These are phyloP conservation scores for Colletotrichum gigasporum DNA, from an alignment of 2,329 filamentous ascomycete genomes.

Conservation along the genomic window DNA sequence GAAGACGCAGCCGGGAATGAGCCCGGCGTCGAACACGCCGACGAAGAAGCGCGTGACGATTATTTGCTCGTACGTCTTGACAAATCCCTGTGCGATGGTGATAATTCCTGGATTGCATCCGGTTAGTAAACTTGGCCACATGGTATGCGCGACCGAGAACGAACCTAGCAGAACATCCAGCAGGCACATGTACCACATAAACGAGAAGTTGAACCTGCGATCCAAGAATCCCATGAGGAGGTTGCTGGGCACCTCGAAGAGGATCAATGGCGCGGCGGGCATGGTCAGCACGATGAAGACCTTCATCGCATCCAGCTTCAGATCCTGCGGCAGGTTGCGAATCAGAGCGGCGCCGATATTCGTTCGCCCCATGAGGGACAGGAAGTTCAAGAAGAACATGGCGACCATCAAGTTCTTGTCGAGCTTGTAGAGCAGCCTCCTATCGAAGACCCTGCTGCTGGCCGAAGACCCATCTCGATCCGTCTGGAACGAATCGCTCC, in stretches of 20 bases:
- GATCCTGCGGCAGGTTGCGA: constrained; percentile 36
- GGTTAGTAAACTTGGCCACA: accelerated
- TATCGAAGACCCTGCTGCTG: constrained; percentile 1
- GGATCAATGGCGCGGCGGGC: constrained; percentile 27
- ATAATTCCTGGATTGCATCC: constrained; percentile 33
- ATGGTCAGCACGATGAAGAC: constrained; percentile 35
- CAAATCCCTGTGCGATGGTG: constrained; percentile 38
- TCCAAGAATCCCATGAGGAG: constrained; percentile 32
- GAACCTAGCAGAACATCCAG: constrained; percentile 33
- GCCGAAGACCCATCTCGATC: neutral
- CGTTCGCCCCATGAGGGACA: constrained; percentile 38
- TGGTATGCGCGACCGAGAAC: too few species aligned
- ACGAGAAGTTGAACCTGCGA: constrained; percentile 27
- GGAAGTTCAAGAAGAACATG: constrained; percentile 40
- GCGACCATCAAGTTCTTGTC: constrained; percentile 35
- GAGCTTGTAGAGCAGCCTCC: constrained; percentile 41
- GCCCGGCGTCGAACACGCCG: constrained; percentile 36
- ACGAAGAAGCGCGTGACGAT: constrained; percentile 35
- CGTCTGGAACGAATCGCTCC: neutral
- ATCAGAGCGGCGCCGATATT: constrained; percentile 38
- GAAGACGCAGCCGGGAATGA: constrained; percentile 38
- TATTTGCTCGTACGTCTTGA: constrained; percentile 34
- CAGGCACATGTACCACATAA: constrained; percentile 35
- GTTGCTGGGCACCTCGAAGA: constrained; percentile 36
- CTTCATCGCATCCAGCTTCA: constrained; percentile 35